Percentiles rank a stretch among this genome's conserved stretches.
Evolutionary conservation across 805 yeast species (phyloP).

Genomic region (Candida andamanensis): DNA sequence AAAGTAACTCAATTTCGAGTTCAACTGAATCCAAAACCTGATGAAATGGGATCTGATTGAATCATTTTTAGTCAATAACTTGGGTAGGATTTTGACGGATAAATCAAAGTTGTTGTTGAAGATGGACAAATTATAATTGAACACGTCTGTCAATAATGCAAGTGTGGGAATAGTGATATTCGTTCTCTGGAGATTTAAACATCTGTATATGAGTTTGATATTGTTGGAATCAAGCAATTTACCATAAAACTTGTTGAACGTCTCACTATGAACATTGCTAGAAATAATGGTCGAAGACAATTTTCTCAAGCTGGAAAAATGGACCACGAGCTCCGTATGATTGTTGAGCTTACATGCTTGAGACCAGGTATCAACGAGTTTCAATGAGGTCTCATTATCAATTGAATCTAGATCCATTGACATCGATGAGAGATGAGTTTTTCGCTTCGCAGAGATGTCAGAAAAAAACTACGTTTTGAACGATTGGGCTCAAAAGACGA

Average conservation of each 20-base stretch:
- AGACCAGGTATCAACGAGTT: slow-evolving; percentile 3
- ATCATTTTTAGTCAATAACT: slow-evolving; percentile 47
- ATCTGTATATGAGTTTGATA: slow-evolving; percentile 61
- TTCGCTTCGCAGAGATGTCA: too few species aligned
- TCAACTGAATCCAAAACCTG: slow-evolving; percentile 53
- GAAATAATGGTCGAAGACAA: slow-evolving; percentile 2
- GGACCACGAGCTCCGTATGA: slow-evolving; percentile 1
- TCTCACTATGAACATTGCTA: slow-evolving; percentile 4
- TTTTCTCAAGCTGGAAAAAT: slow-evolving; percentile 1
- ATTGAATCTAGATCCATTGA: too few species aligned
- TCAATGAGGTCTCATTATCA: too few species aligned
- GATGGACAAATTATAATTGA: slow-evolving; percentile 15
- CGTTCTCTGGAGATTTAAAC: slow-evolving; percentile 54
- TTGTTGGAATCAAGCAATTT: slow-evolving; percentile 48
- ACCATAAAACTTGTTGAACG: slow-evolving; percentile 24
- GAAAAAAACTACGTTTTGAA: too few species aligned
- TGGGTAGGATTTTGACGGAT: slow-evolving; percentile 54
- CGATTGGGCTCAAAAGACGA: too few species aligned
- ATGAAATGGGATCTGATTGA: slow-evolving; percentile 59
- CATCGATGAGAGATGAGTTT: too few species aligned
- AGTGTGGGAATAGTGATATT: slow-evolving; percentile 58
- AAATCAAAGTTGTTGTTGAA: slow-evolving; percentile 66
- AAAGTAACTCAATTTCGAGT: slow-evolving; percentile 45
- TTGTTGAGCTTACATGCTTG: slow-evolving; percentile 4
- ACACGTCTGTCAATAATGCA: slow-evolving; percentile 44